Percentiles rank a stretch among this genome's conserved stretches.
These are phyloP conservation scores for Podospora pseudopauciseta DNA, from an alignment of 495 filamentous ascomycete species.

Conservation along the genomic window DNA sequence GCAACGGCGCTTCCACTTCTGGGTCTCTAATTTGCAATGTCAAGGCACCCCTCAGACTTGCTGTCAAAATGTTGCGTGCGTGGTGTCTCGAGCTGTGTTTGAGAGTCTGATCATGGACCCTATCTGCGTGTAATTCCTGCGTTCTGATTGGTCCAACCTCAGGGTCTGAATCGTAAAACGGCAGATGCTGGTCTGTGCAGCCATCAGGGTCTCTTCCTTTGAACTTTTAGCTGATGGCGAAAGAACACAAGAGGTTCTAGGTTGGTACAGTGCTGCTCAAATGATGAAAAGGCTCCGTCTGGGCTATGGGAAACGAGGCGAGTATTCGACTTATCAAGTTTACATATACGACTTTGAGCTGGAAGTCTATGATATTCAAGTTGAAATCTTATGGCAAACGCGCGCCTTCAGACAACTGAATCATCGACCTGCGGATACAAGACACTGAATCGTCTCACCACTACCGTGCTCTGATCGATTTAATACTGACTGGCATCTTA, in stretches of 20 bases:
- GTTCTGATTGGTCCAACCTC: slow-evolving; percentile 15
- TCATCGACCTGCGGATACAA: background rate
- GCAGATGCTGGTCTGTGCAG: slow-evolving; percentile 21
- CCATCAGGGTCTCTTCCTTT: background rate
- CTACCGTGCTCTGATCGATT: background rate
- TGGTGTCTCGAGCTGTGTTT: background rate
- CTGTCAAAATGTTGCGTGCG: no score
- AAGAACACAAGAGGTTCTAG: background rate
- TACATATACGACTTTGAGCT: no score
- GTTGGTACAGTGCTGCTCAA: background rate
- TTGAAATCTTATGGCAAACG: no score
- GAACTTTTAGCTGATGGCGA: background rate
- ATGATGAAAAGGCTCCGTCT: background rate
- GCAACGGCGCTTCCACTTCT: no score
- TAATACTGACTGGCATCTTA: background rate
- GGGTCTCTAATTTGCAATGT: no score
- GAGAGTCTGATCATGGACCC: background rate
- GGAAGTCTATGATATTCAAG: no score
- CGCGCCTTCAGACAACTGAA: background rate
- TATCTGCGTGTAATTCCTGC: background rate
- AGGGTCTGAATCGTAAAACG: slow-evolving; percentile 4
- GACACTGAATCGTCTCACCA: background rate
- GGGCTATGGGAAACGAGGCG: no score
- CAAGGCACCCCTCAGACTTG: no score
- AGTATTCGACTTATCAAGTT: no score